Conservation (phyloP, 2,329 filamentous ascomycete genomes). For the Alternaria infectoria region DNA sequence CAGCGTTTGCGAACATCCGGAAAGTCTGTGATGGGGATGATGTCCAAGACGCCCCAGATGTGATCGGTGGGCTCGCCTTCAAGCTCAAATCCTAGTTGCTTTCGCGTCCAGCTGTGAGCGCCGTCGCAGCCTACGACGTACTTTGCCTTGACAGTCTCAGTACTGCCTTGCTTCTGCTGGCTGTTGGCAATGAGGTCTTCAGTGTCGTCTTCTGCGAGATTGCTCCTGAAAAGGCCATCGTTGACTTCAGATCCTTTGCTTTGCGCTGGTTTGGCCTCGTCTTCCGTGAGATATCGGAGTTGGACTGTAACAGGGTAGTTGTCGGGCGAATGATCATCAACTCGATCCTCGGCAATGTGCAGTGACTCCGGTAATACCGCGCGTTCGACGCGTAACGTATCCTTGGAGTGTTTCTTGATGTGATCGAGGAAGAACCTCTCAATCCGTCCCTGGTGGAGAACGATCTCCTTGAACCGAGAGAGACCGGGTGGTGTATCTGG, state of each 20-base stretch:
- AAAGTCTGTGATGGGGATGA: slow-evolving; percentile 63
- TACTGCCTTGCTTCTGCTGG: slow-evolving; percentile 40
- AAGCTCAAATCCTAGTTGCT: slow-evolving; percentile 62
- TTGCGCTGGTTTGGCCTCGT: slow-evolving; percentile 62
- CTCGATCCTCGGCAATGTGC: slow-evolving; percentile 59
- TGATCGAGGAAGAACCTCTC: slow-evolving; percentile 71
- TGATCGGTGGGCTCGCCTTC: slow-evolving; percentile 63
- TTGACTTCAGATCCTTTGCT: slow-evolving; percentile 40
- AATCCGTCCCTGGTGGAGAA: slow-evolving; percentile 74
- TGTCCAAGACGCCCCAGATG: slow-evolving; percentile 62
- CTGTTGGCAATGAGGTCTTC: slow-evolving; percentile 57
- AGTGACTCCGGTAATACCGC: slow-evolving; percentile 64
- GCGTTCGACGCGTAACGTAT: slow-evolving; percentile 61
- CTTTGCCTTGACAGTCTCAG: slow-evolving; percentile 60
- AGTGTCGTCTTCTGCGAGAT: slow-evolving; percentile 63
- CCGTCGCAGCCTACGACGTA: slow-evolving; percentile 74
- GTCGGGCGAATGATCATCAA: slow-evolving; percentile 53
- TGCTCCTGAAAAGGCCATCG: slow-evolving; percentile 67
- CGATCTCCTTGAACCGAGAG: slow-evolving; percentile 68
- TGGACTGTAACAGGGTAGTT: slow-evolving; percentile 67
- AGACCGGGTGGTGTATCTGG: slow-evolving; percentile 68
- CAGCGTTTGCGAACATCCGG: slow-evolving; percentile 65
- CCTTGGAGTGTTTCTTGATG: slow-evolving; percentile 61
- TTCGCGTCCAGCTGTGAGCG: slow-evolving; percentile 69
- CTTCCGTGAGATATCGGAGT: slow-evolving; percentile 63